phyloP scores from a whole-genome alignment of 805 yeast genomes.

The Ogataea ganodermae region DNA sequence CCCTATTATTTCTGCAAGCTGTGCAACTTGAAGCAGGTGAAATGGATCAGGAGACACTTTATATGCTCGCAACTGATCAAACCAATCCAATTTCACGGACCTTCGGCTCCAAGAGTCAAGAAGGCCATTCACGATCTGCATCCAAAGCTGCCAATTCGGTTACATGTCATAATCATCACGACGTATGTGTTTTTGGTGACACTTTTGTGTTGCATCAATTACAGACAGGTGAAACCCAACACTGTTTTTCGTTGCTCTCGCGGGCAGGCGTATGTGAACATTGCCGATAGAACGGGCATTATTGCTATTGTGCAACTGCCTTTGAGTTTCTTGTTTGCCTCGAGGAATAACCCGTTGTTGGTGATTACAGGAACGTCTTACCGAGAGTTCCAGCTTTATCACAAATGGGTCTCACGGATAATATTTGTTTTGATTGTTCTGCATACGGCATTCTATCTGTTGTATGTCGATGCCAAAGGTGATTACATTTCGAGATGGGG shows the following conservation, averaged over 20 bases:
- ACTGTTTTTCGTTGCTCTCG: slow-evolving; percentile 33
- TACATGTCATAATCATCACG: slow-evolving; percentile 34
- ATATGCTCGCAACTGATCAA: slow-evolving; percentile 35
- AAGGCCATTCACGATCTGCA: slow-evolving; percentile 13
- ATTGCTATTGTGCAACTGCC: slow-evolving; percentile 43
- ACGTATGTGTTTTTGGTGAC: slow-evolving; percentile 31
- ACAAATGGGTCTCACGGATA: slow-evolving; percentile 44
- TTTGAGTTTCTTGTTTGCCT: slow-evolving; percentile 36
- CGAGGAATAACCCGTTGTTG: slow-evolving; percentile 37
- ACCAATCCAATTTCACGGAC: slow-evolving; percentile 16
- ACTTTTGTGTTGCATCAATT: slow-evolving; percentile 33
- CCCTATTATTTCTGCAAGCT: slow-evolving; percentile 32
- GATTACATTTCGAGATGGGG: slow-evolving; percentile 41
- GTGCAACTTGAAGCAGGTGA: slow-evolving; percentile 22
- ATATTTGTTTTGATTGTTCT: slow-evolving; percentile 39
- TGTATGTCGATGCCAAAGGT: slow-evolving; percentile 37
- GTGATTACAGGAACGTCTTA: slow-evolving; percentile 38
- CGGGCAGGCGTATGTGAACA: slow-evolving; percentile 33
- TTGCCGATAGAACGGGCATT: slow-evolving; percentile 51
- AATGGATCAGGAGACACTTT: slow-evolving; percentile 37
- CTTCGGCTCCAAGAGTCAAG: slow-evolving; percentile 5
- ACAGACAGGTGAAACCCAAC: slow-evolving; percentile 31
- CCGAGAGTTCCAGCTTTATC: slow-evolving; percentile 39
- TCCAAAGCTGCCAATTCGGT: slow-evolving; percentile 35
- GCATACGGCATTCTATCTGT: slow-evolving; percentile 43